Base-by-base conservation (phyloP, 352 stramenopile genomes). In the Chrysophaeum taylorii region DNA sequence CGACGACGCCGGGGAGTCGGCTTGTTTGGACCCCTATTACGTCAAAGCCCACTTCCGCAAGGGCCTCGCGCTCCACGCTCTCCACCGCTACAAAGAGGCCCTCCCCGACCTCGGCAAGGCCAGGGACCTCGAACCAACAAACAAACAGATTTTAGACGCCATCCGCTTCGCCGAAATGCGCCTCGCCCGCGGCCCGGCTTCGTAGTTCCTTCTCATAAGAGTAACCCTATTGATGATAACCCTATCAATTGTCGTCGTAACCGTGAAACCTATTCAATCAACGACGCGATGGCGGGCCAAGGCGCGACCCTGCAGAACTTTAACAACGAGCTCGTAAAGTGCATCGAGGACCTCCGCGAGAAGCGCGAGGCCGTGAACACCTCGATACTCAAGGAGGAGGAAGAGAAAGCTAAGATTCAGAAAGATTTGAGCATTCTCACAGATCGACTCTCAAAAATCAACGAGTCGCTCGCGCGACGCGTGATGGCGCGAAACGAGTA, bases 291-390 rank as follows among this genome's bases (percentile, higher is more conserved):
- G 88, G 88, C 90, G 70, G 86, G 93, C 68, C 90, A 96, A 73
- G 90, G 90, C 39, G 88, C 89, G 71, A 94, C 89, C 66, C 84
- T 96, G 68, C 88, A 95, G 78, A 96, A 95, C 80, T 96, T 95
- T 83, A 96, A 96, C 80, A 96, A 96, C 81, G 89, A 96, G 76
- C 82, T 95, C 31, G 90, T 96, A 67, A 95, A 95, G 71, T 95
- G 89, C 78, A 96, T 96, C 72, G 90, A 96, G 71, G 89, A 95
- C 71, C 79, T 96, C 54, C 87, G 69, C 42, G 69, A 73, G 43
- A 75, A 75, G 63, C 70, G 70, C 43, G 70, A 75, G 45, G 70
- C 61, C 35, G 61, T 74, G 23, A 69, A 73, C 52, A 53, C 33
- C 76, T 87, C 25, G 42, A 96, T 96, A 79, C 83, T 94, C 70